Conservation (phyloP, 805 yeast species). For the Ogataea henricii region DNA sequence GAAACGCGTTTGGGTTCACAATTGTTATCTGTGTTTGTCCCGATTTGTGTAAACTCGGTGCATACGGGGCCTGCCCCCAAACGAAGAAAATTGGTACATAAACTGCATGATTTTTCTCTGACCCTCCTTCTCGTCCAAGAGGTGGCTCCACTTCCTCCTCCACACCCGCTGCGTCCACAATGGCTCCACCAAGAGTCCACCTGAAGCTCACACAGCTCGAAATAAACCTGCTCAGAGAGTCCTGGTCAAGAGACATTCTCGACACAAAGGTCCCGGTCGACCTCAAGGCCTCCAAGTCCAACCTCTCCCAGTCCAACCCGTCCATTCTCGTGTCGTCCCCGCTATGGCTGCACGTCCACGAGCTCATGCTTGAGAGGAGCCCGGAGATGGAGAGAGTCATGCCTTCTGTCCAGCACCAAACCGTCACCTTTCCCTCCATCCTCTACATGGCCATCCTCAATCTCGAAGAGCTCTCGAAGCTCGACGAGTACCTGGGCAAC, state of each 20-base stretch:
- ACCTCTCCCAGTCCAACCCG: conserved; percentile 17
- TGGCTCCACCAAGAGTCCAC: conserved; percentile 2
- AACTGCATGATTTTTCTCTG: background rate
- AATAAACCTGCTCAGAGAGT: conserved; percentile 13
- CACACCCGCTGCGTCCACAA: background rate
- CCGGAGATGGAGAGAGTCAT: conserved; percentile 56
- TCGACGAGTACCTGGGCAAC: conserved; percentile 55
- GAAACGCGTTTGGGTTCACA: no score
- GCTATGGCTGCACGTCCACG: conserved; percentile 69
- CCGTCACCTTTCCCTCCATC: conserved; percentile 70
- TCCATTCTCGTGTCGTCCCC: conserved; percentile 50
- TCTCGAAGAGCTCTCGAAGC: conserved; percentile 51
- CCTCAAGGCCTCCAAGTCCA: conserved; percentile 7
- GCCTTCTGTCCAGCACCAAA: conserved; percentile 71
- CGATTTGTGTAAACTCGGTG: background rate
- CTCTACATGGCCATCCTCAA: conserved; percentile 59
- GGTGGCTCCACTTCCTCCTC: background rate
- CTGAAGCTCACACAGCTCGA: conserved; percentile 16
- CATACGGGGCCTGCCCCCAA: background rate
- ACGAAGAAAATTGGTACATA: background rate
- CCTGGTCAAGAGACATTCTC: conserved; percentile 18
- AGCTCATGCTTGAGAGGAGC: conserved; percentile 56
- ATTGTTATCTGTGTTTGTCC: no score
- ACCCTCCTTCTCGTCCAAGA: no score
- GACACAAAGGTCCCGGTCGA: conserved; percentile 4